Evolutionary conservation across 352 stramenopile genomes (phyloP), one percentile per base, ranked within the genome.

Genomic region (Lagenidium sp.): DNA sequence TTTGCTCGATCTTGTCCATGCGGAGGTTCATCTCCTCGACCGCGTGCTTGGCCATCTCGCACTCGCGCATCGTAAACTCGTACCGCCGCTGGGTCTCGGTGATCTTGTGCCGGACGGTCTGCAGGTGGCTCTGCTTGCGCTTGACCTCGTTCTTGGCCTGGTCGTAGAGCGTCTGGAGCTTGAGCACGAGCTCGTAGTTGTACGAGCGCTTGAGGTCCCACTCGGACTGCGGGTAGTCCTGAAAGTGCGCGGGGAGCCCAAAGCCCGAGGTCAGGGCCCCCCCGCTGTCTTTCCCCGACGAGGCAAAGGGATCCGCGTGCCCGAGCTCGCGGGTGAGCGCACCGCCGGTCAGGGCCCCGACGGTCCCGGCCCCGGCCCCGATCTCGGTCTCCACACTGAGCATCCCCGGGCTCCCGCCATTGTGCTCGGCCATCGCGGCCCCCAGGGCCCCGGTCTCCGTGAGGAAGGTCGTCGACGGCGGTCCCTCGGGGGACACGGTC

Each of bases 211-310:
- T 79, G 10, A 88, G 36, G 25, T 87, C 73, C 69, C 72, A 88
- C 39, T 91, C 80, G 11, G 63, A 74, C 45, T 90, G 76, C 11
- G 74, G 65, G 41, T 88, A 85, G 37, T 92, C 80, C 44, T 92
- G 74, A 31, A 81, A 79, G 39, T 87, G 75, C 1, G 76, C 74
- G 0, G 71, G 66, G 3, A 91, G 43, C 0, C 78, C 71, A 45
- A 85, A 85, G 2, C 68, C 28, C 12, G 51, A 61, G 28, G 15
- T 15, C 28, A 15, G 8, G 8, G 28, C 28, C 3, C 53, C 34
- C 2, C 39, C 36, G 12, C 37, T 53, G 25, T 72, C 61, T 29
- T 43, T 53, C 11, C 44, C 52, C 0, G 49, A 41, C 22, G 73
- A 40, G 32, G 56, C 60, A 8, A 68, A 54, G 15, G 72, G 29